Evolutionary conservation across 371 early-diverging fungal genomes (phyloP), one percentile per base, ranked within the genome.

Genomic region (Haplosporangium sp.): DNA sequence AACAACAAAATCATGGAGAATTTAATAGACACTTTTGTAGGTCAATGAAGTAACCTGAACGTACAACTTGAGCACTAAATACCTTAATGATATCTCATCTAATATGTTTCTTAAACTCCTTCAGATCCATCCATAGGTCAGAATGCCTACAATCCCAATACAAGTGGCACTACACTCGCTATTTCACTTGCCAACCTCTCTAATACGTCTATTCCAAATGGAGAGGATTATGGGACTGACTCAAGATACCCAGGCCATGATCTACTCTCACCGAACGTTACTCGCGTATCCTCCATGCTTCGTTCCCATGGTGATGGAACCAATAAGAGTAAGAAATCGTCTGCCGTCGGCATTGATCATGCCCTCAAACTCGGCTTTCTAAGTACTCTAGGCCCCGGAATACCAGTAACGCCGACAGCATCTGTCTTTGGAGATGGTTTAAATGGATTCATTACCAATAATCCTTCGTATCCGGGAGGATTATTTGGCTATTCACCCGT

Each of bases 371-470:
- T 71, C 19, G 62, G 61, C 50, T 79, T 71, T n/a, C 27, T 79
- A 52, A 74, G 71, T 53, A 79, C 74, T 1, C 57, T 79, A 4
- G 74, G 79, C 4, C 79, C 79, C 3, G 74, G 74, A 0, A 79
- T 74, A 15, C 79, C 79, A 7, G 57, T 67, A 42, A 71, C 71
- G 3, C 79, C 79, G 11, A 74, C 74, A 0, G 71, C 60, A 17
- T 78, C 79, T 2, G 74, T 78, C 4, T 73, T 78, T 73, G 79
- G 71, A 27, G 74, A 78, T 4, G 67, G 65, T 9, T 3, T 78
- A 52, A 11, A 63, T 27, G 64, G 73, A n/a, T 67, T 73, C 19
- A 66, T 73, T 17, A 70, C 40, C 19, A 35, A 52, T 38, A 48
- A 65, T 39, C 67, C 77, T 3, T 45, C 66, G 1, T 62, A 74